phyloP scores from a whole-genome alignment of 441 rosid genomes.

The Jatropha multifida region DNA sequence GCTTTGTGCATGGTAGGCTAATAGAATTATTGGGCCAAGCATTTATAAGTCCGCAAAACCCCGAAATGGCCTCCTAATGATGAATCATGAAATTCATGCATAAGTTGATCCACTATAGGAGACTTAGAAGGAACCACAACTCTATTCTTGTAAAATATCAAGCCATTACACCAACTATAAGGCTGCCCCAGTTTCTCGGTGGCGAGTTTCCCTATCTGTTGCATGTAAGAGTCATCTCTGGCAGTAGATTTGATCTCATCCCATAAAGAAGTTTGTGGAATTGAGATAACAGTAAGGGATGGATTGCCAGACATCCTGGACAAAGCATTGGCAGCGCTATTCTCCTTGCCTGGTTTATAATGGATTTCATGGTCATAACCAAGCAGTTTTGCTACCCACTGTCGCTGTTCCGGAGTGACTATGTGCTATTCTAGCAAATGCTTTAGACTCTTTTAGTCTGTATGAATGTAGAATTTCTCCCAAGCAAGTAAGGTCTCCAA shows the following conservation, averaged over 20 bases:
- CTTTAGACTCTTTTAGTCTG: background rate
- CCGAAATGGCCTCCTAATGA: background rate
- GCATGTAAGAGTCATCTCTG: background rate
- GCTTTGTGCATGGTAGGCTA: background rate
- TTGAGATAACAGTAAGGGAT: background rate
- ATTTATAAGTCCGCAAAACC: background rate
- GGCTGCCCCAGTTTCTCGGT: background rate
- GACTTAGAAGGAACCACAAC: background rate
- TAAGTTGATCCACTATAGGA: background rate
- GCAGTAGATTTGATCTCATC: too few relatives aligned
- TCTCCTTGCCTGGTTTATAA: background rate
- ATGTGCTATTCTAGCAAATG: background rate
- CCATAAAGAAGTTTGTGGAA: background rate
- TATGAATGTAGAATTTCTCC: background rate
- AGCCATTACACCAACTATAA: background rate
- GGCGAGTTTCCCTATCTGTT: background rate
- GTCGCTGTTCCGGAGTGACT: too few relatives aligned
- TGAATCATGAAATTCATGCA: background rate
- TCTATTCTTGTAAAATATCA: background rate
- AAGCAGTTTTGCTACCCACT: too few relatives aligned
- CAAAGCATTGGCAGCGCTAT: background rate
- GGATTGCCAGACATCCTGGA: background rate
- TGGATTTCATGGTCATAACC: background rate
- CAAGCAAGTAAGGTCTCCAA: background rate
- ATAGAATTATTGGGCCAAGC: background rate